Base-by-base conservation (phyloP, 352 stramenopile species). In the Pythium plurisporium region DNA sequence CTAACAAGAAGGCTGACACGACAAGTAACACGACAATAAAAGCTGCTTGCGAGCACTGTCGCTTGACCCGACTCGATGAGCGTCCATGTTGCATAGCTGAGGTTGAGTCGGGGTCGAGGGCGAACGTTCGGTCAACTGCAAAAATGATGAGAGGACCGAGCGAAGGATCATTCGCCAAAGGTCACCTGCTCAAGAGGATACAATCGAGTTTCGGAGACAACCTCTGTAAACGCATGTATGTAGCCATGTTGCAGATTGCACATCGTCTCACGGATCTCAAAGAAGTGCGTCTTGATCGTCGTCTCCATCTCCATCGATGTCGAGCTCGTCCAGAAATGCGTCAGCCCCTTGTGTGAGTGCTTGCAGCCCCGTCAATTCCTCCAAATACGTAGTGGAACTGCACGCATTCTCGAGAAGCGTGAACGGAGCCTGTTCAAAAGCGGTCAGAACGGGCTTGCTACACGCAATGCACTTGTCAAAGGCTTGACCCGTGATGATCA, bases 391-490 rank as follows among this genome's bases (percentile, higher is more conserved):
- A 3, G 67, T 80, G 3, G 74, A 84, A 64, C 90, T 87, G 56
- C 81, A 94, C 12, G 77, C 82, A 12, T 78, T 75, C 52, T 78
- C 49, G 45, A 94, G 51, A 26, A 94, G 53, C 33, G 46, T 64
- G 6, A 88, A 72, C 0, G 72, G 44, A 34, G 81, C 62, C 5
- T 27, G 31, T 15, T 63, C 44, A 64, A 98, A 99, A 11, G 81
- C 87, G 10, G 90, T 74, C 14, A 99, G 47, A 1, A 99, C 90
- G 7, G 74, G 64, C 8, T 74, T 49, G 33, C 91, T 96, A 69
- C 96, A 99, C 20, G 89, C 97, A 33, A 98, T 99, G 65, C 97
- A 99, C 54, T 93, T 90, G 56, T 89, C 73, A 62, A 99, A 99
- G 2, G 93, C 76, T 48, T 94, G 76, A 14, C 96, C 92, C 5